These are phyloP conservation scores for Inga laurina DNA, from an alignment of 306 rosid genomes.

Conservation along the genomic window DNA sequence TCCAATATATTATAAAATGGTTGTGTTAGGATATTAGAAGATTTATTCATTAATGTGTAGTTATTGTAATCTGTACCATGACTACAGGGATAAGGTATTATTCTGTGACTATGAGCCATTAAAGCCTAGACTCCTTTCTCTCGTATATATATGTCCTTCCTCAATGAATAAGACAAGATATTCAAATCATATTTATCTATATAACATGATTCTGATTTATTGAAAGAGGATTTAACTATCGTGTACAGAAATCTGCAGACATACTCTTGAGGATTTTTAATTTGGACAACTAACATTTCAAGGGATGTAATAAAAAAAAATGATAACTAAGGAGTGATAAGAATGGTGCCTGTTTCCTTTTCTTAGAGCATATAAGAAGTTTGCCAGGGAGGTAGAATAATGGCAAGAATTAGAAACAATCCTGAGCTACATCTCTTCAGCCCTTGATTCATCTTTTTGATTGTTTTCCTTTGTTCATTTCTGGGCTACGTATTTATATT, in stretches of 20 bases:
- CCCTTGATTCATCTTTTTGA: neutral
- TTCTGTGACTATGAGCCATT: neutral
- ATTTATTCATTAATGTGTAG: too few relatives aligned
- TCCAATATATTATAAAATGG: neutral
- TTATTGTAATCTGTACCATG: neutral
- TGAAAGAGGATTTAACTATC: neutral
- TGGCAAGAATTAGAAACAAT: neutral
- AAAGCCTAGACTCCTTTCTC: neutral
- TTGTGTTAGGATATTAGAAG: neutral
- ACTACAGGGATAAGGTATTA: neutral
- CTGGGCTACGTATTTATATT: neutral
- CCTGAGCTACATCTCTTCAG: neutral
- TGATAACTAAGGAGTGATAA: neutral
- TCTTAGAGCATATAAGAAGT: neutral
- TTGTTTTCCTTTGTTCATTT: neutral
- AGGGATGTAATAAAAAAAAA: neutral
- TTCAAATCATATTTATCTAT: neutral
- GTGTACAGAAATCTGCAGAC: neutral
- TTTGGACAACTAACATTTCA: neutral
- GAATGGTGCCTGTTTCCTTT: neutral
- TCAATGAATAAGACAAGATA: neutral
- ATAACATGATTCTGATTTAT: neutral
- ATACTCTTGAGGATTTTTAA: neutral
- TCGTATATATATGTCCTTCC: neutral
- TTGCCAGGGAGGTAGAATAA: neutral